Conservation (phyloP, 768 basidiomycete genomes). For the Boletus rex-veris region DNA sequence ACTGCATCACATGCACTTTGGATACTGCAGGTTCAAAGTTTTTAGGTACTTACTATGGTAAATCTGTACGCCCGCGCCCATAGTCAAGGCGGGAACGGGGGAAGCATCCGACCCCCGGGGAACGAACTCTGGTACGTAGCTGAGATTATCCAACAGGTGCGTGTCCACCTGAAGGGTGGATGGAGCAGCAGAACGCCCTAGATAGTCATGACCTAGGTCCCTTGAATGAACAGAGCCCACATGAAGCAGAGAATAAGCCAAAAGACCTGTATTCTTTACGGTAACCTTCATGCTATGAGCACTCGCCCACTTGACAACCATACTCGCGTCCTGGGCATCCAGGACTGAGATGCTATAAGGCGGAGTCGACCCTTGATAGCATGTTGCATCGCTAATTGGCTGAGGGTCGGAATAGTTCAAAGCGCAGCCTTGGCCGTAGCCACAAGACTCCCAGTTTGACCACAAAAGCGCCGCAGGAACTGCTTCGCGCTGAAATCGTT, state of each 20-base stretch:
- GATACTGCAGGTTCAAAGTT: not conserved
- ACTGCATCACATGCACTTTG: constrained; percentile 1
- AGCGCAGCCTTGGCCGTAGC: constrained; percentile 15
- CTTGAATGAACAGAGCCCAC: not conserved
- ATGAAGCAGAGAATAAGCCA: not conserved
- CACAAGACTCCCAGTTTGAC: constrained; percentile 23
- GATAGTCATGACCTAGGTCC: constrained; percentile 18
- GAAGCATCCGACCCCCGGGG: constrained; percentile 14
- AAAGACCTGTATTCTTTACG: constrained; percentile 23
- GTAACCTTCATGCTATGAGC: constrained; percentile 18
- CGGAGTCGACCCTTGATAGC: constrained; percentile 20
- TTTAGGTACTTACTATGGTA: constrained; percentile 7
- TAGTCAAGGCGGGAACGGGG: constrained; percentile 17
- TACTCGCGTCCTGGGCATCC: constrained; percentile 19
- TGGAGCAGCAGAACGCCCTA: constrained; percentile 22
- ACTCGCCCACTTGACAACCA: constrained; percentile 18
- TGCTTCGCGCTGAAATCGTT: constrained; percentile 16
- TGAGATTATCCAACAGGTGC: constrained; percentile 11
- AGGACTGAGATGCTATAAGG: constrained; percentile 19
- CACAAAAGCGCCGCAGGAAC: constrained; percentile 18
- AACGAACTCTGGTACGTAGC: constrained; percentile 17
- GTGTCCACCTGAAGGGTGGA: constrained; percentile 24
- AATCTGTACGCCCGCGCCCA: constrained; percentile 18
- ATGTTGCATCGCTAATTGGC: constrained; percentile 3
- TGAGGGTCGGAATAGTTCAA: constrained; percentile 19